Evolutionary conservation across 164 flowering plant genomes (phyloP).

Genomic region (Aristolochia fimbriata): DNA sequence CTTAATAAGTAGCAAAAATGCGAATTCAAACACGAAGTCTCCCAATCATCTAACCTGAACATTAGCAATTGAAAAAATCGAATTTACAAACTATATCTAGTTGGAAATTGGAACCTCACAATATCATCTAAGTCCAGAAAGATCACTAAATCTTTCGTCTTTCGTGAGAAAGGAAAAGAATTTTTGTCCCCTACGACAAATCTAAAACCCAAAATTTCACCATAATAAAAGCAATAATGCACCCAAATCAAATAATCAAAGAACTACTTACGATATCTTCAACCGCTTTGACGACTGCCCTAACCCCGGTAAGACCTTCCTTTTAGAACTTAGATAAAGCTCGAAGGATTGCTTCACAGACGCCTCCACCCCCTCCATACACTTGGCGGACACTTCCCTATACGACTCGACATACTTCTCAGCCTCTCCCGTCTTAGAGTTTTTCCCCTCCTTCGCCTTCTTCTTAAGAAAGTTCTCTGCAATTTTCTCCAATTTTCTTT

Average conservation of each 20-base stretch:
- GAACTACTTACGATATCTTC: conserved; percentile 62
- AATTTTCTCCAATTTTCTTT: conserved; percentile 74
- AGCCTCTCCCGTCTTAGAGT: conserved; percentile 23
- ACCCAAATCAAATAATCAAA: background rate
- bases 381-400: conserved; percentile 56
- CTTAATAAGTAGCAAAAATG: too few species aligned
- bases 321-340: conserved; percentile 31
- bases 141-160: too few species aligned
- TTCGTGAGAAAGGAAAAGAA: too few species aligned
- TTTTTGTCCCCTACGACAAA: too few species aligned
- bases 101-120: too few species aligned
- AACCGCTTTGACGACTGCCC: conserved; percentile 37
- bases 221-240: too few species aligned
- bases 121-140: conserved; percentile 1
- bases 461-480: conserved; percentile 87
- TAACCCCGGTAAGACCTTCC: conserved; percentile 16
- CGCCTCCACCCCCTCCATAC: conserved; percentile 53
- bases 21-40: too few species aligned
- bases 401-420: conserved; percentile 68
- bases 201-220: too few species aligned
- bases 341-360: conserved; percentile 29
- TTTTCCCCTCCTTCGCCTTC: conserved; percentile 39
- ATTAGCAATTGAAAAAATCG: too few species aligned
- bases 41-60: too few species aligned
- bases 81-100: too few species aligned